phyloP scores from a whole-genome alignment of 768 basidiomycete genomes.

The Mycena chlorophos region DNA sequence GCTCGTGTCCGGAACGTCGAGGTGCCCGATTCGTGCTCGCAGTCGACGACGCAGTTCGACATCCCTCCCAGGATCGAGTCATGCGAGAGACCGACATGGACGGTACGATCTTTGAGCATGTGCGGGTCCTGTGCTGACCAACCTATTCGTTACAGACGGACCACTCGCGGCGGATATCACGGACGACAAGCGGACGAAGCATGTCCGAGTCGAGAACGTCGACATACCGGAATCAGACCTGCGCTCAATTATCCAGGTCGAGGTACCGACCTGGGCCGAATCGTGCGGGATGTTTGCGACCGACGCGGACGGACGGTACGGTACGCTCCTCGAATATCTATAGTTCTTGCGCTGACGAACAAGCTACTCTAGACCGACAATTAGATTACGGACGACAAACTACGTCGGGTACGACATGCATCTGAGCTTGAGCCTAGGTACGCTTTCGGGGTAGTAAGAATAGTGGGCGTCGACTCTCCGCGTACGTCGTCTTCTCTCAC shows the following conservation, averaged over 20 bases:
- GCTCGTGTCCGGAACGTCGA: slow-evolving; percentile 71
- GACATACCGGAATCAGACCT: slow-evolving; percentile 53
- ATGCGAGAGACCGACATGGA: too few species aligned
- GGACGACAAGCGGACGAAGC: too few species aligned
- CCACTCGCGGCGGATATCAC: too few species aligned
- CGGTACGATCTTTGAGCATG: too few species aligned
- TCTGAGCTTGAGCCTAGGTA: slow-evolving; percentile 89
- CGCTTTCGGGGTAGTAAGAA: slow-evolving; percentile 81
- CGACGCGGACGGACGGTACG: slow-evolving; percentile 56
- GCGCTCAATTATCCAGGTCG: slow-evolving; percentile 50
- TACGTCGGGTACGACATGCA: slow-evolving; percentile 82
- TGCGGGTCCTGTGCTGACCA: too few species aligned
- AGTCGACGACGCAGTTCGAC: too few species aligned
- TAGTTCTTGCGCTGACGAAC: slow-evolving; percentile 3
- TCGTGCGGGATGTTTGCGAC: slow-evolving; percentile 66
- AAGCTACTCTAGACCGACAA: slow-evolving; percentile 45
- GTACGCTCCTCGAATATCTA: not conserved
- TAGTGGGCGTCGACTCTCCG: slow-evolving; percentile 89
- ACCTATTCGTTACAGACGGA: too few species aligned
- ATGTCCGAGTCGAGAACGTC: too few species aligned
- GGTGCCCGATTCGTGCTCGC: too few species aligned
- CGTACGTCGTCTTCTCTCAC: slow-evolving; percentile 65
- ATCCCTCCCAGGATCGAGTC: too few species aligned
- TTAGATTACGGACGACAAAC: slow-evolving; percentile 85
- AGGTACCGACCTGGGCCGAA: slow-evolving; percentile 71